Evolutionary conservation across 2,329 filamentous ascomycete genomes (phyloP), one percentile per base, ranked within the genome.

Genomic region (Xylaria sp.): DNA sequence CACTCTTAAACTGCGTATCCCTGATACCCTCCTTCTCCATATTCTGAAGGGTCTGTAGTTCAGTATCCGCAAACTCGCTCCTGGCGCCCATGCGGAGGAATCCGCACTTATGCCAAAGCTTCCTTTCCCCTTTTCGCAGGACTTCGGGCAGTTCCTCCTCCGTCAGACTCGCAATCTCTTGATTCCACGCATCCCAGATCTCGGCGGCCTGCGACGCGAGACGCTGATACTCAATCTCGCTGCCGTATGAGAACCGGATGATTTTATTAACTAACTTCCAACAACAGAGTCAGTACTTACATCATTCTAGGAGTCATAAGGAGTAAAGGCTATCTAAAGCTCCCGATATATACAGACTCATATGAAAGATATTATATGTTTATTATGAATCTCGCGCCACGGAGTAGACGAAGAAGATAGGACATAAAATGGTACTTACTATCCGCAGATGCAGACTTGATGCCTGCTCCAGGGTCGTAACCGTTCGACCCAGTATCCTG

Each of bases 181-280:
- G 70, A 65, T 86, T 86, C 84, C 84, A 86, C 1, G 69, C 66
- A 4, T 80, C 76, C 83, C 83, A 86, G 0, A 73, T 72, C 4
- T 71, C 60, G 9, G 83, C 77, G 0, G 83, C 81, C 55, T 85
- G 81, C 13, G 79, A 69, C 0, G 82, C 79, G 7, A 86, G 78
- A 4, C 79, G 75, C 68, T 85, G 83, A 66, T 86, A 86, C 65
- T 81, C 80, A 1, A 77, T 80, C 68, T 84, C 79, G 1, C 71
- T 66, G 18, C 84, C 82, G 65, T 83, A 83, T 4, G 76, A 78
- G 9, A 79, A 75, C 5, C 81, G 79, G 48, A 84, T 77, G 69
- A 83, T 82, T 60, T 83, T 84, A 71, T 83, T 84, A 23, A 81
- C 64, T 84, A 20, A 81, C 53, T 63, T 62, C 28, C 61, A 50